Evolutionary conservation across 2,329 filamentous ascomycete species (phyloP), one percentile per base, ranked within the genome.

Genomic region (Curvularia sp.): DNA sequence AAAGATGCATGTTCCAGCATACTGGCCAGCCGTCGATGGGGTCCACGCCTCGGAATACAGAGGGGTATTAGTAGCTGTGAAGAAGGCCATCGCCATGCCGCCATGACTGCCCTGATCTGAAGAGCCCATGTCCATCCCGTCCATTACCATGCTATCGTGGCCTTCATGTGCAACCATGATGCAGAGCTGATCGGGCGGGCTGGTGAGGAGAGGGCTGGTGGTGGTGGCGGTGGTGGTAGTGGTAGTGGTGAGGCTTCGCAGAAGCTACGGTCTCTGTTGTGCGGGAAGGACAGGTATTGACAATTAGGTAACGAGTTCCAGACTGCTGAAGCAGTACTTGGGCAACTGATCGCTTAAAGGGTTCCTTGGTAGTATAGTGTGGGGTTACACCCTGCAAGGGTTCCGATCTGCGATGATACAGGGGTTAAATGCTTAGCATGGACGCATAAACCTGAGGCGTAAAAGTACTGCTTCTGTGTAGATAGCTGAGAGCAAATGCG

Each of bases 1-100:
- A 79, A 97, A 97, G 76, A 97, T 91, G 81, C 94, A 96, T 27
- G 92, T 96, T 55, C 87, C 94, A 1, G 92, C 92, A 78, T 97
- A 98, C 59, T 84, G 80, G 67, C 89, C 92, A 5, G 83, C 80
- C 34, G 80, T 88, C 27, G 74, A 78, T 5, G 94, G 94, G 2
- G 90, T 89, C 92, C 93, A 98, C 51, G 81, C 75, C 21, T 79
- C 75, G 15, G 91, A 88, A 80, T 83, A 92, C 45, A 92, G 82
- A 3, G 88, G 82, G 1, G 88, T 91, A 54, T 74, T 77, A 46
- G 86, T 85, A 55, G 81, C 79, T 63, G 83, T 86, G 66, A 88
- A 88, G 83, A 95, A 95, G 60, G 80, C 77, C 83, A 85, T 86
- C 45, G 73, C 67, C 84, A 86, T 86, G 49, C 61, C 62, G 34